A percentile compares a stretch with the other conserved stretches of the same genome.
Conservation (phyloP, 176 grass and related monocot species). For the Aegilops bicornis region DNA sequence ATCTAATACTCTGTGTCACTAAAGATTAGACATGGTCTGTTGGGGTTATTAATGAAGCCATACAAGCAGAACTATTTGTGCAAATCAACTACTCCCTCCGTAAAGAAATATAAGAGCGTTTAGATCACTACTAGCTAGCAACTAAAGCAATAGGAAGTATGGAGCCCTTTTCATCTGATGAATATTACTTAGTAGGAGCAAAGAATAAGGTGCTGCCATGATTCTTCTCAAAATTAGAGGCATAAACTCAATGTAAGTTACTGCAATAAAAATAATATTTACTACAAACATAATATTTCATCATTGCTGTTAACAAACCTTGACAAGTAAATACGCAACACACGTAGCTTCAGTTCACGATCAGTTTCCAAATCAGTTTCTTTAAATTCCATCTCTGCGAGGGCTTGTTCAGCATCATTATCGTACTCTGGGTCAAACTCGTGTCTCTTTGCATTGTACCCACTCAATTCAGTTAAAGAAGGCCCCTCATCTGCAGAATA, state of each 20-base stretch:
- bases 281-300: background rate
- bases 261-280: constrained; percentile 2
- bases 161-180: background rate
- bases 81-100: background rate
- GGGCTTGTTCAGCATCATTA: constrained; percentile 91
- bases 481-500: constrained; percentile 89
- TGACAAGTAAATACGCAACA: constrained; percentile 86
- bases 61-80: background rate
- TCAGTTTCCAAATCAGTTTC: constrained; percentile 89
- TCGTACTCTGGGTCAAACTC: constrained; percentile 99
- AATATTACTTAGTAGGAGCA: background rate
- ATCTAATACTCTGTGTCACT: constrained; percentile 2
- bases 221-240: constrained; percentile 9
- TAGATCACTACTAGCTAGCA: background rate
- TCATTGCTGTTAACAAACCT: constrained; percentile 46
- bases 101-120: no score
- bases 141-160: constrained; percentile 6
- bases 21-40: constrained; percentile 19
- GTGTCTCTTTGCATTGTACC: constrained; percentile 87
- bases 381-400: constrained; percentile 98
- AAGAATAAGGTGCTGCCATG: background rate
- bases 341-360: constrained; percentile 80
- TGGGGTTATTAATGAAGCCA: background rate
- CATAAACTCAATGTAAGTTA: background rate
- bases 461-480: constrained; percentile 87